Base-by-base conservation (phyloP, 345 rosid genomes). In the Viola odorata region DNA sequence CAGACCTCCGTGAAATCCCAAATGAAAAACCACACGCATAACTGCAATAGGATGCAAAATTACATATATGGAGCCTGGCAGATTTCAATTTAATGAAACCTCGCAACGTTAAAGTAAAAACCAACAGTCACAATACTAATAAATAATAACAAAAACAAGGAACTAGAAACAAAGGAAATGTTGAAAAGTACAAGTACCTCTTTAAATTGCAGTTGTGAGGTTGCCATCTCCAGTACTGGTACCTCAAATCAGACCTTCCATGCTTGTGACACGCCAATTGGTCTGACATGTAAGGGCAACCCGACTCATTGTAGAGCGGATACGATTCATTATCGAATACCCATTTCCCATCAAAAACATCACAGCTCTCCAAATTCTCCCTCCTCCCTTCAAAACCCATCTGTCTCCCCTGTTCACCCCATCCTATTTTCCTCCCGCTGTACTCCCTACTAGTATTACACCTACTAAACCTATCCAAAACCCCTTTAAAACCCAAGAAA, bases 221-320 rank as follows among this genome's bases (percentile, higher is more conserved):
- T 62, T 90, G 99, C 97, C 99, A 94, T 77, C 97, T 88, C 99
- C 99, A 86, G 44, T 83, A 54, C 69, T 82, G 97, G 65, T 83
- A 86, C 3, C 70, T 66, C 75, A 94, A 69, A 81, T 94, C 97
- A 53, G 82, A 37, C 83, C 99, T 80, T 17, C 99, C 99, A 75
- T 94, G 96, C 81, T 82, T 94, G 62, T 88, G 91, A 55, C 99
- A 94, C 9, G 99, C 96, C 73, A 94, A 41, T 69, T 94, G 99
- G 66, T 94, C 99, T 8, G 99, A 94, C 97, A 94, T 94, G 69
- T 94, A 94, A 1, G 97, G 99, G 55, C 99, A 94, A 6, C 76
- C 70, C 17, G 96, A 83, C 75, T 87, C 99, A 14, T 76, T 72
- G 75, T 94, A 88, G n/a, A 86, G 75, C 1, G 97, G 99, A 68